Evolutionary conservation across 208 protist genomes (phyloP).

Genomic region (Acanthamoeba divionensis): DNA sequence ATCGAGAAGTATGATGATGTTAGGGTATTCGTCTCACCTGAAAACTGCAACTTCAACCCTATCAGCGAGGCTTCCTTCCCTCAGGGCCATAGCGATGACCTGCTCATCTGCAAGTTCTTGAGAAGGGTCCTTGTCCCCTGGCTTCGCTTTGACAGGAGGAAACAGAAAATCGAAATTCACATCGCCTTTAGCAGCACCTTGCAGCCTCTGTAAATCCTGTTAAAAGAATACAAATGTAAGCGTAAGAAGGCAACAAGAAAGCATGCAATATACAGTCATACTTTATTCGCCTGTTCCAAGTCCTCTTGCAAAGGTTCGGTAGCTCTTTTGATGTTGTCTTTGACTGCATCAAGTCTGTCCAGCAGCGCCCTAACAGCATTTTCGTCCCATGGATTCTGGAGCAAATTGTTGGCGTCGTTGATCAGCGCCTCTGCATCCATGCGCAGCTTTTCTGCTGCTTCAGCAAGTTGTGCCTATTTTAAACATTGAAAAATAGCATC

Average conservation of each 20-base stretch:
- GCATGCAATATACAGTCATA: not conserved
- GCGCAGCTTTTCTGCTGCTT: not conserved
- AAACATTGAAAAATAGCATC: too few species aligned
- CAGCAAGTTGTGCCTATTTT: too few species aligned
- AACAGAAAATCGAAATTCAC: not conserved
- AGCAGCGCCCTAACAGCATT: not conserved
- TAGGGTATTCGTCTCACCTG: too few species aligned
- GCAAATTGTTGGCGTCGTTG: constrained; percentile 27
- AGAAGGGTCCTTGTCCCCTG: not conserved
- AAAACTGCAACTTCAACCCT: not conserved
- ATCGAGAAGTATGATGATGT: too few species aligned
- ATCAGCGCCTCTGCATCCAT: constrained; percentile 2
- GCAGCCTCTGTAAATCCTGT: not conserved
- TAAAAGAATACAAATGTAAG: not conserved
- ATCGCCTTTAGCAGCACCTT: not conserved
- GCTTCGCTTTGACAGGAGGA: not conserved
- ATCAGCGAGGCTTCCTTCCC: not conserved
- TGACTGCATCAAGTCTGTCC: not conserved
- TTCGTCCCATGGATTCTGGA: not conserved
- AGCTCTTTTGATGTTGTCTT: constrained; percentile 14
- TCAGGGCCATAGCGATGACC: not conserved
- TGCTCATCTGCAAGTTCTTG: constrained; percentile 24
- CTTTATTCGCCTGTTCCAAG: not conserved
- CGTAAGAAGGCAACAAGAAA: not conserved
- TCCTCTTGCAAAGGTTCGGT: constrained; percentile 29